Evolutionary conservation across 1,284 basidiomycete species (phyloP), one percentile per base, ranked within the genome.

Genomic region (Sutorius eximius): DNA sequence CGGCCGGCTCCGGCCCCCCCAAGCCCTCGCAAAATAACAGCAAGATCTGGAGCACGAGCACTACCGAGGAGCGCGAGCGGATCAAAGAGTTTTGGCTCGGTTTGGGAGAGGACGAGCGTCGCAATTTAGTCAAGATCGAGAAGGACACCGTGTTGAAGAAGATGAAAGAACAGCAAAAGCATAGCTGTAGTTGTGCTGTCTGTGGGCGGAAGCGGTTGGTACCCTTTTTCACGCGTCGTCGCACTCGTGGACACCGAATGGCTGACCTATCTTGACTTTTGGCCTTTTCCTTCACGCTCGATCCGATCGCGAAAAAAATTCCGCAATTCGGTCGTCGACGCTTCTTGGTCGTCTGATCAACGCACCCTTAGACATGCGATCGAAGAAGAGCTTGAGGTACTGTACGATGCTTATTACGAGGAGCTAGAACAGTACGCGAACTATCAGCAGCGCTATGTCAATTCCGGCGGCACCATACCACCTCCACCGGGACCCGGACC

Each of bases 331-430:
- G 41, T 55, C 53, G 56, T 52, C 50, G 59, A 43, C 53, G 51
- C 53, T 51, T 51, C 46, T 50, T 55, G 56, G 44, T 64, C 62
- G 9, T 53, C 57, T 58, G 53, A 65, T 68, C 64, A 48, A 62
- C 56, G 59, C 41, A 45, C 43, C 51, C 50, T 68, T 70, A 93
- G 92, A 64, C 87, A 89, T 77, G 95, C 95, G 65, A 98, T 99
- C 77, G 97, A 98, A 81, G 92, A 94, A 78, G 96, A 99, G 81
- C 87, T 99, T 73, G 93, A 98, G 80, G 92, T 95, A 79, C 87
- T 98, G 76, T 98, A 99, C 82, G 94, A 97, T 82, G 93, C 94
- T 78, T 99, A 99, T 84, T 98, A 98, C 83, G 93, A 97, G 74
- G 95, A 98, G 82, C 88, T 99, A 77, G 93, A 98, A 82, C 88